These are phyloP conservation scores for Neurospora sp. DNA, from an alignment of 2,329 filamentous ascomycete genomes.

Conservation along the genomic window DNA sequence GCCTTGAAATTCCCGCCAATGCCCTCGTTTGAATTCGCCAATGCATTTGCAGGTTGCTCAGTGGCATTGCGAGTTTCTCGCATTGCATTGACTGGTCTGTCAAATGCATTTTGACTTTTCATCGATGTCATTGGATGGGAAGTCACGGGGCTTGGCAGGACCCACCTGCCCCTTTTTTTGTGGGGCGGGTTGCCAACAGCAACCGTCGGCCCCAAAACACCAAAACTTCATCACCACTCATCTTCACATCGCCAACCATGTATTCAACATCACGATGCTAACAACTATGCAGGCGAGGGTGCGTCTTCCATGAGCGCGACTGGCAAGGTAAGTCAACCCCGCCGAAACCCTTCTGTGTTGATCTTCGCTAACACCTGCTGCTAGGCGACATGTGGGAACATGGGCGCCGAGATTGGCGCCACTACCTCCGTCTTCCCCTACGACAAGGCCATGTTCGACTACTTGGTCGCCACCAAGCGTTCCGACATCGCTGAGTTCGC, in stretches of 20 bases:
- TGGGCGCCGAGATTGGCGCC: conserved; percentile 64
- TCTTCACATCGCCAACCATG: not conserved
- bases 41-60: not conserved
- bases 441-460: conserved; percentile 97
- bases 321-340: conserved; percentile 49
- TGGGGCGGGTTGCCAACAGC: not conserved
- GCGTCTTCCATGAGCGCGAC: conserved; percentile 58
- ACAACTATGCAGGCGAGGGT: conserved; percentile 44
- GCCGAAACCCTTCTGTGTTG: not conserved
- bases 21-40: not conserved
- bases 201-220: not conserved
- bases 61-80: not conserved
- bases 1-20: not conserved
- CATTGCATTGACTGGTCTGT: not conserved
- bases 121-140: not conserved
- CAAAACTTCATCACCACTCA: not conserved
- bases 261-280: conserved; percentile 18
- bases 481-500: conserved; percentile 84
- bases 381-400: conserved; percentile 49
- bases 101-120: not conserved
- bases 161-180: not conserved
- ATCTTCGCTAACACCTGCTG: not conserved
- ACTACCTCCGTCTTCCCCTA: conserved; percentile 96
- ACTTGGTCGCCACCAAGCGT: conserved; percentile 85
- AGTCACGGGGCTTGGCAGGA: not conserved